Conservation (phyloP, 495 filamentous ascomycete genomes). For the Pyronema domesticum region DNA sequence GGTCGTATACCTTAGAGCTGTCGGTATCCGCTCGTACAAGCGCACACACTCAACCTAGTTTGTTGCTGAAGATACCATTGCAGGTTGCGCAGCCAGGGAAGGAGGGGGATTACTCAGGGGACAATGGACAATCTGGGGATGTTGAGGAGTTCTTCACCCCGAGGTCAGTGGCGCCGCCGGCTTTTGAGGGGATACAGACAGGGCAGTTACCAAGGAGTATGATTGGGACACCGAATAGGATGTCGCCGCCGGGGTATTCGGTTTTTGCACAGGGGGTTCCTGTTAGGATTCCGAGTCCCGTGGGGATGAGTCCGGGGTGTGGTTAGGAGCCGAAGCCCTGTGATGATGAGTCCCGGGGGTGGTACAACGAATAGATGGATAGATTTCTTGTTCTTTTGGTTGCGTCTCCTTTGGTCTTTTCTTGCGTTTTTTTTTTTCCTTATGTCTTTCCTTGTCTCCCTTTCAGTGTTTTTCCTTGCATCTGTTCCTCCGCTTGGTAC, state of each 20-base stretch:
- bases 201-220: not conserved
- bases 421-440: no score
- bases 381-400: no score
- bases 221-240: not conserved
- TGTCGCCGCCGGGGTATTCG: constrained; percentile 13
- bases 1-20: constrained; percentile 60
- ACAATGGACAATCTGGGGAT: constrained; percentile 19
- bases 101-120: constrained; percentile 24
- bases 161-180: constrained; percentile 24
- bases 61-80: constrained; percentile 55
- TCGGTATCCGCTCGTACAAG: constrained; percentile 42
- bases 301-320: constrained; percentile 17
- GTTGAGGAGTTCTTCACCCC: constrained; percentile 35
- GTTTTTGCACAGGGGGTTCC: constrained; percentile 5
- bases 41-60: constrained; percentile 34
- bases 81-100: constrained; percentile 39
- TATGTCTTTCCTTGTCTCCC: no score
- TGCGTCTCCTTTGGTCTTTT: no score
- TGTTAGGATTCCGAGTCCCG: constrained; percentile 12
- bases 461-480: no score
- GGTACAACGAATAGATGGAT: no score
- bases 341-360: no score
- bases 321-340: constrained; percentile 3
- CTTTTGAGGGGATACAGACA: not conserved
- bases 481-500: no score